Percentiles rank a stretch among this genome's conserved stretches.
phyloP scores from a whole-genome alignment of 2,329 filamentous ascomycete genomes.

The Fusarium begoniae region DNA sequence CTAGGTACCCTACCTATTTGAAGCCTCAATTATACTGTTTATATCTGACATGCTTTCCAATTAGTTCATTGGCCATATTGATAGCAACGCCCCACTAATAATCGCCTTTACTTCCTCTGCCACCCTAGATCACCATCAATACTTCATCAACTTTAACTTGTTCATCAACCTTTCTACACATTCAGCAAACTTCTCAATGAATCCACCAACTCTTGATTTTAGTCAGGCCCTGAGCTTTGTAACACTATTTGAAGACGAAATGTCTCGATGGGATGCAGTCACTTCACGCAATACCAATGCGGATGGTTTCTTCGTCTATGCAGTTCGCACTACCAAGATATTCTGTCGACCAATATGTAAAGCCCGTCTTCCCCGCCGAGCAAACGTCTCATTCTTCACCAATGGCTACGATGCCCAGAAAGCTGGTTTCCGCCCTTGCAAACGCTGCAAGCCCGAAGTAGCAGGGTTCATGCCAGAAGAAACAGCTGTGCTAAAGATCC shows the following conservation, averaged over 20 bases:
- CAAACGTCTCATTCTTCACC: slow-evolving; percentile 67
- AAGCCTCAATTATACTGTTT: background rate
- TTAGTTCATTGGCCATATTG: slow-evolving; percentile 43
- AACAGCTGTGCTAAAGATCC: slow-evolving; percentile 53
- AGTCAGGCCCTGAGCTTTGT: background rate
- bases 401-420: slow-evolving; percentile 54
- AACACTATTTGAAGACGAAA: slow-evolving; percentile 44
- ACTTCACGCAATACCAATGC: slow-evolving; percentile 47
- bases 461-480: slow-evolving; percentile 54
- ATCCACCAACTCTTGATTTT: background rate
- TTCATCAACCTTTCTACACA: background rate
- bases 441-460: slow-evolving; percentile 61
- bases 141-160: background rate
- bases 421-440: slow-evolving; percentile 65
- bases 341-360: slow-evolving; percentile 71
- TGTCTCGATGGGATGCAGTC: slow-evolving; percentile 50
- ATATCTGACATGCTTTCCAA: background rate
- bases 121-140: background rate
- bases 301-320: slow-evolving; percentile 55
- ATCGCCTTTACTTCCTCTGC: background rate
- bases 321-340: slow-evolving; percentile 55
- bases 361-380: slow-evolving; percentile 66
- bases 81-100: slow-evolving; percentile 43
- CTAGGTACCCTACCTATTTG: background rate
- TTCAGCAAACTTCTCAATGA: background rate